A percentile compares a stretch with the other conserved stretches of the same genome.
phyloP scores from a whole-genome alignment of 768 basidiomycete species.

The Leccinum arenicola region DNA sequence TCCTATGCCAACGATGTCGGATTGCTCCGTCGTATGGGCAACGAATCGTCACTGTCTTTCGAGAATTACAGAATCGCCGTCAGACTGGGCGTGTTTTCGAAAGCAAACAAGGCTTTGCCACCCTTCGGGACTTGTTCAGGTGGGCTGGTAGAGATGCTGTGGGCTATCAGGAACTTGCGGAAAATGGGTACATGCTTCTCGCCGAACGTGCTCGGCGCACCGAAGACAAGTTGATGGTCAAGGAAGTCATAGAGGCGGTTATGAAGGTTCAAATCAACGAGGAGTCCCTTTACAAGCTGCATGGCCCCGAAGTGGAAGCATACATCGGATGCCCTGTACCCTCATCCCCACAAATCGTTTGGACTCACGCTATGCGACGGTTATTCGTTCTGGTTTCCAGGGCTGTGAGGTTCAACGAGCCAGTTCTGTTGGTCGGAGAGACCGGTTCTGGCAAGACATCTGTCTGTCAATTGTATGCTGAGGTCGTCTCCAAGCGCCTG shows the following conservation, averaged over 20 bases:
- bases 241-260: constrained; percentile 85
- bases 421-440: constrained; percentile 93
- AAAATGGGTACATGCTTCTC: constrained; percentile 96
- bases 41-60: constrained; percentile 88
- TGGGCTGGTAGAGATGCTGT: constrained; percentile 93
- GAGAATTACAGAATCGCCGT: constrained; percentile 87
- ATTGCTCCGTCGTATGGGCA: constrained; percentile 94
- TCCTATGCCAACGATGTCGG: constrained; percentile 86
- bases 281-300: constrained; percentile 59
- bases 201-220: constrained; percentile 83
- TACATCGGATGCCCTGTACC: constrained; percentile 58
- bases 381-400: constrained; percentile 80
- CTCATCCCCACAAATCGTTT: constrained; percentile 57
- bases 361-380: constrained; percentile 93
- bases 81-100: constrained; percentile 93
- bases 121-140: constrained; percentile 93
- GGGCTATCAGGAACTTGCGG: constrained; percentile 88
- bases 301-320: constrained; percentile 39
- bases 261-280: constrained; percentile 89
- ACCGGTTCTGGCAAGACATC: constrained; percentile 98
- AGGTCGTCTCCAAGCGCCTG: constrained; percentile 56
- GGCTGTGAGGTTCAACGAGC: constrained; percentile 90
- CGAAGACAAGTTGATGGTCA: constrained; percentile 87
- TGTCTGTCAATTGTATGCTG: constrained; percentile 86
- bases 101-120: constrained; percentile 95